Evolutionary conservation across 768 basidiomycete genomes (phyloP).

Genomic region (Amylocystis lapponica): DNA sequence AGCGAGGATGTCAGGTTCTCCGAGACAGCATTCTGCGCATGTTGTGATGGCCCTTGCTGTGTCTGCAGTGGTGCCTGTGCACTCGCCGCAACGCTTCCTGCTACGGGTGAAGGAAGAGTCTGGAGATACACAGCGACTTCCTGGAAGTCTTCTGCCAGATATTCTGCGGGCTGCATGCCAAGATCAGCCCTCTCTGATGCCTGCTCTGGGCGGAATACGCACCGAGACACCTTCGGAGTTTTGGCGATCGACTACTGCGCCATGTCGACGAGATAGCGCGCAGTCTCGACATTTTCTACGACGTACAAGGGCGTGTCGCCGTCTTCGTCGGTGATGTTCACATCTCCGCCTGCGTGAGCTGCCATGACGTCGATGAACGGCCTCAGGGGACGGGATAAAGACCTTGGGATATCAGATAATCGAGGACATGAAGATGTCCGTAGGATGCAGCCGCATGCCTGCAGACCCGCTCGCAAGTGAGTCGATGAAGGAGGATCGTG

Average conservation of each 20-base stretch:
- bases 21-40: constrained; percentile 63
- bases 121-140: constrained; percentile 59
- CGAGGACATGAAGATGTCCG: constrained; percentile 67
- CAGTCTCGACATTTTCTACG: constrained; percentile 76
- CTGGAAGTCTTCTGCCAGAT: constrained; percentile 67
- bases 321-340: constrained; percentile 80
- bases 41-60: constrained; percentile 55
- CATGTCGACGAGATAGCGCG: constrained; percentile 71
- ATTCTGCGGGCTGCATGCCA: constrained; percentile 55
- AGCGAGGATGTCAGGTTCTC: constrained; percentile 64
- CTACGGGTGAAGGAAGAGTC: constrained; percentile 22
- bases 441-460: constrained; percentile 96
- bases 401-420: constrained; percentile 76
- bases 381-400: constrained; percentile 3
- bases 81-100: constrained; percentile 9
- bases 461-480: too few species aligned
- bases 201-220: constrained; percentile 25
- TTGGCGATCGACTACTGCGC: constrained; percentile 54
- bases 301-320: constrained; percentile 92
- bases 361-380: constrained; percentile 2
- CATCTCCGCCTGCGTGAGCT: constrained; percentile 60
- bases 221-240: constrained; percentile 79
- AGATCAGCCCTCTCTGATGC: neutral
- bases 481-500: constrained; percentile 2
- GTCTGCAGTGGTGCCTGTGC: constrained; percentile 6